A percentile compares a stretch with the other conserved stretches of the same genome.
Evolutionary conservation across 2,329 filamentous ascomycete genomes (phyloP).

Genomic region (Diaporthe eres): DNA sequence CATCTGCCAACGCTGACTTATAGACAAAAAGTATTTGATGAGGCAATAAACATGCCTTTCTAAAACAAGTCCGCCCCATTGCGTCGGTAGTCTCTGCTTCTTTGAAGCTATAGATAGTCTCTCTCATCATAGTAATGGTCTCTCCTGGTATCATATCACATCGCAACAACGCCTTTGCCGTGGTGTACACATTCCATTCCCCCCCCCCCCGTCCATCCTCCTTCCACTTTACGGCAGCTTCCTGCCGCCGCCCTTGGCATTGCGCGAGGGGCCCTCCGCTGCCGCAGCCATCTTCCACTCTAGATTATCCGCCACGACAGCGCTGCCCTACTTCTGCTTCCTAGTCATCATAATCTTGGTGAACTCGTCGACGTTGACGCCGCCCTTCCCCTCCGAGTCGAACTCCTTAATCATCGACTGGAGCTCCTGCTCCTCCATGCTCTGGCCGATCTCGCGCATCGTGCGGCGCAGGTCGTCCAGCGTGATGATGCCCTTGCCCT

Average conservation of each 20-base stretch:
- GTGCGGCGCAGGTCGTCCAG: constrained; percentile 90
- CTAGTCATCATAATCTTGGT: constrained; percentile 71
- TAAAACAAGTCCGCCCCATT: constrained; percentile 3
- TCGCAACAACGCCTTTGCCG: constrained; percentile 12
- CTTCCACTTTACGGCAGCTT: neutral
- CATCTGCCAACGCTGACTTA: neutral
- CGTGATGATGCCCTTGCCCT: constrained; percentile 91
- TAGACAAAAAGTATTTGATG: constrained; percentile 20
- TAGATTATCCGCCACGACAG: constrained; percentile 14
- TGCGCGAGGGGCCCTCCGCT: neutral
- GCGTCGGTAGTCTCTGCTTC: constrained; percentile 13
- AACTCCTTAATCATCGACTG: constrained; percentile 98
- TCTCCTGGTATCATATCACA: constrained; percentile 35
- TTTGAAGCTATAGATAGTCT: constrained; percentile 24
- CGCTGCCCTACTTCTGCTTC: constrained; percentile 44
- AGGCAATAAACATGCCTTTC: neutral
- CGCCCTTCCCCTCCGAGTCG: constrained; percentile 93
- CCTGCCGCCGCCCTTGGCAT: constrained; percentile 6
- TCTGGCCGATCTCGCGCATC: constrained; percentile 91
- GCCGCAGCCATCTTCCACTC: constrained; percentile 29
- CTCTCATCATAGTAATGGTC: constrained; percentile 14
- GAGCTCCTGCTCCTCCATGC: constrained; percentile 92
- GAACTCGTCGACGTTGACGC: constrained; percentile 78
- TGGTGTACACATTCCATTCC: neutral
- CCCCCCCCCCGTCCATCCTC: neutral